Evolutionary conservation across 148 eudicot species (phyloP).

Genomic region (Rhododendron vialii): DNA sequence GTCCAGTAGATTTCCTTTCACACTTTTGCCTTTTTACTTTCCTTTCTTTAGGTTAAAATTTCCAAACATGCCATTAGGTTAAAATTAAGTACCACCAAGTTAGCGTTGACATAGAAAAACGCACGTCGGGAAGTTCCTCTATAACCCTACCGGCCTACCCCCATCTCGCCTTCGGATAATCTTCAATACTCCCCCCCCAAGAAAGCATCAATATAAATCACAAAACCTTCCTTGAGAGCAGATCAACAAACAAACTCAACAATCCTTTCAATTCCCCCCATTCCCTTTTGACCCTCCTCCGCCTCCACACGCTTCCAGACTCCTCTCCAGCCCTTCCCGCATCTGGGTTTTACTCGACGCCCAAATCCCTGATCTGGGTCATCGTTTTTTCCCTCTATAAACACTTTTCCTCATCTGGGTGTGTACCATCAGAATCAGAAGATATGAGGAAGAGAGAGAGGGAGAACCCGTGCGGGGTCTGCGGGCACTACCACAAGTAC

Average conservation of each 20-base stretch:
- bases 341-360: background rate
- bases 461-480: slow-evolving; percentile 79
- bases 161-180: background rate
- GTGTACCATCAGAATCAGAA: background rate
- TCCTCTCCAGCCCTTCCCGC: background rate
- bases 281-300: background rate
- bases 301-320: background rate
- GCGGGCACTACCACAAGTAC: slow-evolving; percentile 96
- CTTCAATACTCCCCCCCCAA: no score
- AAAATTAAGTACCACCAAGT: no score
- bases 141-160: background rate
- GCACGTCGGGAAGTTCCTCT: background rate
- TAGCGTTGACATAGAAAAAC: background rate
- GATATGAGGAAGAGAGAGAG: slow-evolving; percentile 90
- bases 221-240: background rate
- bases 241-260: background rate
- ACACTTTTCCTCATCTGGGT: background rate
- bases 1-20: no score
- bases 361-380: slow-evolving; percentile 20
- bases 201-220: background rate
- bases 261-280: background rate
- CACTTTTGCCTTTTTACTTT: no score
- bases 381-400: background rate
- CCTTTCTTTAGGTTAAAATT: no score
- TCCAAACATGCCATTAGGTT: no score